Percentiles rank a stretch among this genome's conserved stretches.
These are phyloP conservation scores for Fragaria iinumae DNA, from an alignment of 306 rosid species.

Conservation along the genomic window DNA sequence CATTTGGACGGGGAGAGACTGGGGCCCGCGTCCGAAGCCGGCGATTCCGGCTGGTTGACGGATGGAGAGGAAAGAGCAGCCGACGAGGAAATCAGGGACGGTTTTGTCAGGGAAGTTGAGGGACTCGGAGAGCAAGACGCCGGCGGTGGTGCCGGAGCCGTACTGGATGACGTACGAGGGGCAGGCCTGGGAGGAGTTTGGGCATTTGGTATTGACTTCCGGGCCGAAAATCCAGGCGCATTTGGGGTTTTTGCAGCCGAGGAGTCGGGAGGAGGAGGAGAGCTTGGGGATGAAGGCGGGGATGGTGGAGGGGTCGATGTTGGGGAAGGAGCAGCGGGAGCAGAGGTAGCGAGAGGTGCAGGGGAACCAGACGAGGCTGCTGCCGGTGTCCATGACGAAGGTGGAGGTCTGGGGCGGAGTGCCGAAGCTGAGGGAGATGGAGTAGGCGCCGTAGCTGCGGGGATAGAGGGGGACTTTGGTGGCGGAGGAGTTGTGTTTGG, in stretches of 20 bases:
- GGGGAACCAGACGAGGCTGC: conserved; percentile 89
- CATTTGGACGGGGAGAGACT: conserved; percentile 78
- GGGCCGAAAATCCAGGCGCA: conserved; percentile 62
- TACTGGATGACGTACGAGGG: conserved; percentile 65
- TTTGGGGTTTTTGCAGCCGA: conserved; percentile 77
- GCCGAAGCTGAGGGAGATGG: conserved; percentile 66
- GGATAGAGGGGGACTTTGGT: conserved; percentile 38
- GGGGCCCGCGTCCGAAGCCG: conserved; percentile 78
- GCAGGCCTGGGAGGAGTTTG: conserved; percentile 41
- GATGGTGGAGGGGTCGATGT: conserved; percentile 42
- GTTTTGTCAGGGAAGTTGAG: conserved; percentile 46
- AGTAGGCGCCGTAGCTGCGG: conserved; percentile 76
- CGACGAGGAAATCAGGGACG: conserved; percentile 51
- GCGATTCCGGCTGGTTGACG: conserved; percentile 83
- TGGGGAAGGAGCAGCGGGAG: conserved; percentile 60
- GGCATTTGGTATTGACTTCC: conserved; percentile 45
- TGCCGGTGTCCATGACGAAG: conserved; percentile 77
- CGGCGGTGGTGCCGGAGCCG: conserved; percentile 71
- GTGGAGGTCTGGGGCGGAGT: conserved; percentile 63
- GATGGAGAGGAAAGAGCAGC: conserved; percentile 72
- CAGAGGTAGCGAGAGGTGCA: conserved; percentile 77
- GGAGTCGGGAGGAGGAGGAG: conserved; percentile 52
- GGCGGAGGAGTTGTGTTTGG: conserved; percentile 12
- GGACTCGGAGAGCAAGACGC: conserved; percentile 56
- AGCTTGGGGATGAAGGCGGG: conserved; percentile 57